A percentile compares a stretch with the other conserved stretches of the same genome.
Conservation (phyloP, 441 rosid species). For the Jatropha multifida region DNA sequence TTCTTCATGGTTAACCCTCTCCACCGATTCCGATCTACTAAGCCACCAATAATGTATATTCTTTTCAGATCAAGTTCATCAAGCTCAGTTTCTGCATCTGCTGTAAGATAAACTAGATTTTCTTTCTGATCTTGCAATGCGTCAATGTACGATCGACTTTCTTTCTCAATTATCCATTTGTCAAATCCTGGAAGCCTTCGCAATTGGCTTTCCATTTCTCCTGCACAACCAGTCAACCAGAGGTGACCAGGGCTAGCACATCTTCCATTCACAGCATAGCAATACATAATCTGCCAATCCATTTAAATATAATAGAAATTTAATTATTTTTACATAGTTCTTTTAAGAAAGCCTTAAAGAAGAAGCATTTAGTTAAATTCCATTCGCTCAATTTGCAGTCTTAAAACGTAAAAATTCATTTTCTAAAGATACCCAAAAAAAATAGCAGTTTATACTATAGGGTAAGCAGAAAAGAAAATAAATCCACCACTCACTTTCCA, state of each 20-base stretch:
- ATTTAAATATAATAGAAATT: not conserved
- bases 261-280: conserved; percentile 85
- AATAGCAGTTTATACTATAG: too few relatives aligned
- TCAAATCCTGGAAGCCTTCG: conserved; percentile 78
- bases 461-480: too few relatives aligned
- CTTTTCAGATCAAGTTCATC: conserved; percentile 58
- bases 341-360: not conserved
- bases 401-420: not conserved
- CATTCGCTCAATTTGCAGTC: not conserved
- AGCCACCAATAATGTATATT: conserved; percentile 74
- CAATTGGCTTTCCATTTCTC: conserved; percentile 66
- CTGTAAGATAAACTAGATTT: conserved; percentile 77
- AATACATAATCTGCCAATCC: conserved; percentile 72
- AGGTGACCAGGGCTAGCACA: conserved; percentile 57
- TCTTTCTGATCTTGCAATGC: conserved; percentile 68
- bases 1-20: conserved; percentile 88
- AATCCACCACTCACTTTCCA: too few relatives aligned
- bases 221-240: conserved; percentile 81
- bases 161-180: conserved; percentile 87
- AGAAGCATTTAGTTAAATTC: not conserved
- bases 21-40: conserved; percentile 88
- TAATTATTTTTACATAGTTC: not conserved
- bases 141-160: conserved; percentile 59
- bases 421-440: not conserved
- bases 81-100: conserved; percentile 73